Evolutionary conservation across 2,329 filamentous ascomycete genomes (phyloP), one percentile per base, ranked within the genome.

Genomic region (Fusarium setosum): DNA sequence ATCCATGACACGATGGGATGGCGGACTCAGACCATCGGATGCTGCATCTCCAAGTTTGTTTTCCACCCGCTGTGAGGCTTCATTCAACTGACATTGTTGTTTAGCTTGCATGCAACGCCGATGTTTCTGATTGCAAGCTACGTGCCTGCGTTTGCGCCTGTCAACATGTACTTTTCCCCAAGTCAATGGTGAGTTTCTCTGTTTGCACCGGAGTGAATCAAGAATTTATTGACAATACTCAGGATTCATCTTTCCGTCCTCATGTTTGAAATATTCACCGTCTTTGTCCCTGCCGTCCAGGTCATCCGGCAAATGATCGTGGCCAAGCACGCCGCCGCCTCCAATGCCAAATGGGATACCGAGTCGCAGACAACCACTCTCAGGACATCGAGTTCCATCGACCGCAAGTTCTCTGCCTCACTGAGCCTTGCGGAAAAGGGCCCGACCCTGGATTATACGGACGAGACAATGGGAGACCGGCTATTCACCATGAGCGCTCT

Each of bases 1-100:
- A 88, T 91, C 61, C 80, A 81, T 26, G 89, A 91, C 67, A 88
- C 87, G 2, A 85, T 89, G 64, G 85, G 88, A 48, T 91, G 89
- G 89, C 81, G 88, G 8, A 70, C 84, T 3, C 88, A 90, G 72
- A 91, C 88, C 12, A 84, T 87, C 35, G 76, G 74, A 11, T 84
- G 82, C 69, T 78, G 78, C 44, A 64, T 83, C 53, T 77, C 81
- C 31, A 78, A 76, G 80, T 82, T 60, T 55, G 77, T 73, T 18
- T 24, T 37, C 13, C 17, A 12, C 13, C 29, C 20, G 5, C 3
- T 7, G 5, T 10, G 6, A 1, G 3, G 12, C n/a, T 31, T 18
- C n/a, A 34, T 26, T 17, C 26, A 26, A 24, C 61, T 60, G 42
- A 59, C 53, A 57, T 15, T n/a, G 12, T 8, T 13, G 21, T 23